These are phyloP conservation scores for Aspergillus sp. DNA, from an alignment of 2,329 filamentous ascomycete species.

Conservation along the genomic window DNA sequence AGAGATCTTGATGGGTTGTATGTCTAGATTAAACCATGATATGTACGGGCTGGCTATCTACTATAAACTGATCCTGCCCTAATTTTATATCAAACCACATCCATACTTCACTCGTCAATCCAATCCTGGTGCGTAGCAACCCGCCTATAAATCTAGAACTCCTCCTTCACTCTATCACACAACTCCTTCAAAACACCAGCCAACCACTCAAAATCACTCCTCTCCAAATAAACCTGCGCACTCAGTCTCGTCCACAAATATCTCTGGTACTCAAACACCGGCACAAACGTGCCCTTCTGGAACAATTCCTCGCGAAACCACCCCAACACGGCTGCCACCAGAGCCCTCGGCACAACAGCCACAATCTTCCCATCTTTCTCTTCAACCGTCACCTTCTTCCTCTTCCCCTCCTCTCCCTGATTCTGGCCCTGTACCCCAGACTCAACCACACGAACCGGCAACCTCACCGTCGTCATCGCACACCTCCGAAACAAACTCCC, in stretches of 20 bases:
- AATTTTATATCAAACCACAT: too few relatives aligned
- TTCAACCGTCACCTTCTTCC: conserved; percentile 27
- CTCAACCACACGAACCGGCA: conserved; percentile 59
- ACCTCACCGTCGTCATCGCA: conserved; percentile 68
- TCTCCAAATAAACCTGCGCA: conserved; percentile 80
- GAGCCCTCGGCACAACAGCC: conserved; percentile 28
- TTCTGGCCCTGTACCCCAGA: background rate
- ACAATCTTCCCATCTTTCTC: conserved; percentile 30
- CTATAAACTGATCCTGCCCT: too few relatives aligned
- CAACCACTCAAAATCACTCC: conserved; percentile 73
- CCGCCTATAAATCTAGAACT: background rate
- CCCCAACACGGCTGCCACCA: conserved; percentile 37
- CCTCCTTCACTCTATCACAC: conserved; percentile 52
- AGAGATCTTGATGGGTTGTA: too few relatives aligned
- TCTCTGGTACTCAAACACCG: conserved; percentile 60
- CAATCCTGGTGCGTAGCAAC: too few relatives aligned
- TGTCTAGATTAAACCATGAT: too few relatives aligned
- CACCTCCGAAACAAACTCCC: conserved; percentile 58
- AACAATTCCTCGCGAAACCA: conserved; percentile 61
- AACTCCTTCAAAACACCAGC: conserved; percentile 59
- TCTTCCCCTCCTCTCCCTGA: background rate
- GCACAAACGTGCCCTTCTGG: conserved; percentile 71
- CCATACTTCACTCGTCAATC: too few relatives aligned
- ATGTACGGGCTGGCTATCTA: too few relatives aligned
- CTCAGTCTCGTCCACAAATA: conserved; percentile 72